These are phyloP conservation scores for Artemisia princeps DNA, from an alignment of 140 eudicot species.

Conservation along the genomic window DNA sequence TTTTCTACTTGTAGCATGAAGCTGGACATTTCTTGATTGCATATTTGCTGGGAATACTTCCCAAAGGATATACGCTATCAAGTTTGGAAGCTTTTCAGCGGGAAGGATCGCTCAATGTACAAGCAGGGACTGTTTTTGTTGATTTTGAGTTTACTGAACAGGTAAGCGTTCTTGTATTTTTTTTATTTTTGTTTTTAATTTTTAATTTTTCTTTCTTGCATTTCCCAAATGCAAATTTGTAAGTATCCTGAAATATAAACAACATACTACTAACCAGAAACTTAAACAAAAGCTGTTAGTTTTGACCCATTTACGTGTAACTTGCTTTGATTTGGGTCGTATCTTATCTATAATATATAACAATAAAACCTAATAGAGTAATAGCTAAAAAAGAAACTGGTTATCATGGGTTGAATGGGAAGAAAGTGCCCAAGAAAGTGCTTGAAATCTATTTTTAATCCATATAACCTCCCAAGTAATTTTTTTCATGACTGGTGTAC, in stretches of 20 bases:
- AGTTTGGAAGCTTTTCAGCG: conserved; percentile 78
- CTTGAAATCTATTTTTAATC: too few relatives aligned
- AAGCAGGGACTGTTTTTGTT: conserved; percentile 90
- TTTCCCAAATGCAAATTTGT: background rate
- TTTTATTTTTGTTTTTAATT: background rate
- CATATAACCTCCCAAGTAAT: too few relatives aligned
- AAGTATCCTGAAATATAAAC: background rate
- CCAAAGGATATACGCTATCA: conserved; percentile 63
- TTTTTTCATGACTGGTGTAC: too few relatives aligned
- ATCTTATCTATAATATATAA: too few relatives aligned
- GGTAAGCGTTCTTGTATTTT: conserved; percentile 33
- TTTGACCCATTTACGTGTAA: too few relatives aligned
- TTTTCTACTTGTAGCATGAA: conserved; percentile 53
- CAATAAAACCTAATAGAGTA: too few relatives aligned
- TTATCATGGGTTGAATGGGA: too few relatives aligned
- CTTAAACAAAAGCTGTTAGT: too few relatives aligned
- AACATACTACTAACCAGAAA: too few relatives aligned
- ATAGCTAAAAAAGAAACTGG: too few relatives aligned
- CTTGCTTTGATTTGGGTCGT: too few relatives aligned
- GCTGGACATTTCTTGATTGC: conserved; percentile 85
- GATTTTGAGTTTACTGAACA: conserved; percentile 83
- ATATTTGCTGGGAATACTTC: conserved; percentile 73
- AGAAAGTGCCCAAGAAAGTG: too few relatives aligned
- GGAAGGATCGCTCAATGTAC: conserved; percentile 90
- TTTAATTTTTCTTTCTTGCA: background rate